These are phyloP conservation scores for Pholiota adiposa DNA, from an alignment of 1,284 basidiomycete species.

Conservation along the genomic window DNA sequence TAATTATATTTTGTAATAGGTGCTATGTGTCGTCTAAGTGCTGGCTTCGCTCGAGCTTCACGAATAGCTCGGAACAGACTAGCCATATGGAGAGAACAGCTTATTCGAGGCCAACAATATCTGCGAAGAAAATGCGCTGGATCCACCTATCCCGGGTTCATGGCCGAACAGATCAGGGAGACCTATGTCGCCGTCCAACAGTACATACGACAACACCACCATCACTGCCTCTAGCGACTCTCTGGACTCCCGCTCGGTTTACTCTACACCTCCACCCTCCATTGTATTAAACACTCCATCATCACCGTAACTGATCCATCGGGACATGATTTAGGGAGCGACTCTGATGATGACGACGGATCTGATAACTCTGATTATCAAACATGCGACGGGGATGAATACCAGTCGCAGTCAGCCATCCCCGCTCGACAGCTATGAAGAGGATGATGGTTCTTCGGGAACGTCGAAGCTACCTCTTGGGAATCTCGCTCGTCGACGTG, in stretches of 20 bases:
- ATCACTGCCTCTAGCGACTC: constrained; percentile 3
- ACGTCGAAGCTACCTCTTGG: not conserved
- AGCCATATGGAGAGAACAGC: not conserved
- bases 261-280: constrained; percentile 1
- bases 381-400: not conserved
- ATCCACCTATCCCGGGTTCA: not conserved
- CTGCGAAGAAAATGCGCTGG: not conserved
- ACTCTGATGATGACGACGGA: not conserved
- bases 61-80: not conserved
- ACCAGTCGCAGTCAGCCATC: not conserved
- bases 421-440: not conserved
- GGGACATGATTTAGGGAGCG: too few species aligned
- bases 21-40: not conserved
- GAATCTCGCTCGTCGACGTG: constrained; percentile 3
- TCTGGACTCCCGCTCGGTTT: constrained; percentile 3
- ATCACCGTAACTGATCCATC: constrained; percentile 4
- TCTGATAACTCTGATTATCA: not conserved
- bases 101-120: not conserved
- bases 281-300: not conserved
- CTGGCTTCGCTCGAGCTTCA: constrained; percentile 1
- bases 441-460: not conserved
- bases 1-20: not conserved
- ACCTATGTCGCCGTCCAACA: constrained; percentile 1
- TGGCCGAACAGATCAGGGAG: not conserved
- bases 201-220: constrained; percentile 2